phyloP scores from a whole-genome alignment of 345 rosid genomes.

The Lepidium aucheri region DNA sequence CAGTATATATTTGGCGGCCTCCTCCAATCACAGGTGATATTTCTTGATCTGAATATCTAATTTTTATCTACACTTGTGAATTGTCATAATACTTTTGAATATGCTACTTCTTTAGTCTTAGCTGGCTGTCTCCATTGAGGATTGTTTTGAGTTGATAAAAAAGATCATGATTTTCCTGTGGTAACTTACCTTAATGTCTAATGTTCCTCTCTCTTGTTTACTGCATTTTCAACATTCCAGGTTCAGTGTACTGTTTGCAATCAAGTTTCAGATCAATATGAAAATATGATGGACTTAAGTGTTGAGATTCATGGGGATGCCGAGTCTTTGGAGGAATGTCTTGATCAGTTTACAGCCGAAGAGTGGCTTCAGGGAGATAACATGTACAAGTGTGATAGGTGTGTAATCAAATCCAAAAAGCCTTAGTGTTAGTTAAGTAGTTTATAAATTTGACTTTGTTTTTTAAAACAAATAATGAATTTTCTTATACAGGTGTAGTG shows the following conservation, averaged over 20 bases:
- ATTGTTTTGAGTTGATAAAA: not conserved
- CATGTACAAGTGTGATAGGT: conserved; percentile 97
- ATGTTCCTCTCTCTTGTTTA: not conserved
- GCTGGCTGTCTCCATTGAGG: not conserved
- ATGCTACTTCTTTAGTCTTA: not conserved
- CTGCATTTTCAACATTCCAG: conserved; percentile 26
- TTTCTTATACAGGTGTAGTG: conserved; percentile 52
- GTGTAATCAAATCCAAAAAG: conserved; percentile 17
- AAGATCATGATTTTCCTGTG: not conserved
- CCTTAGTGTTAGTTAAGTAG: not conserved
- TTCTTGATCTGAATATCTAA: conserved; percentile 2
- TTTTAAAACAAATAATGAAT: not conserved
- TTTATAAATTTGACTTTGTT: not conserved
- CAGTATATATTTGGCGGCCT: conserved; percentile 96
- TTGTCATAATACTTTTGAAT: not conserved
- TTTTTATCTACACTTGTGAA: not conserved
- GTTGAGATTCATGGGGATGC: conserved; percentile 97
- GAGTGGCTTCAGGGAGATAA: conserved; percentile 97
- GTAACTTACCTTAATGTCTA: not conserved
- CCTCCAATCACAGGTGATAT: conserved; percentile 77
- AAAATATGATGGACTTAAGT: conserved; percentile 96
- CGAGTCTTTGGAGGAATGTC: conserved; percentile 86
- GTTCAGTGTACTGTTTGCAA: conserved; percentile 70
- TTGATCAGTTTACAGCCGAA: conserved; percentile 69
- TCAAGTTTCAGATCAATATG: conserved; percentile 75